These are phyloP conservation scores for Sherardia arvensis DNA, from an alignment of 257 asterid genomes.

Conservation along the genomic window DNA sequence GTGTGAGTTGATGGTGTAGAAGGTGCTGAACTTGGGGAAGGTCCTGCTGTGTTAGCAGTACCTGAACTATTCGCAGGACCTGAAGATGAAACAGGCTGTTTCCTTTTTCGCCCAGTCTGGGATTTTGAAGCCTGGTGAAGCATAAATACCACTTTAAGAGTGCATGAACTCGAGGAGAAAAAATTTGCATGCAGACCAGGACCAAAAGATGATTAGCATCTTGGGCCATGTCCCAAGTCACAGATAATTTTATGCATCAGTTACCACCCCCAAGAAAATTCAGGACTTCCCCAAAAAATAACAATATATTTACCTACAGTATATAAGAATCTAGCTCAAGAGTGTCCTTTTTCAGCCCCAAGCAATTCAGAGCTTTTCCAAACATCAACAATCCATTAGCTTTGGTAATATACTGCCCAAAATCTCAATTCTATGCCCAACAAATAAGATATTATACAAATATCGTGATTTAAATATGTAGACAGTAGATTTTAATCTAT, in stretches of 20 bases:
- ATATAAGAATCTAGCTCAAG: too few relatives aligned
- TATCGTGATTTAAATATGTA: neutral
- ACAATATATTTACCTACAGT: neutral
- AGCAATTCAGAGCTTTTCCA: neutral
- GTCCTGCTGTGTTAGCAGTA: constrained; percentile 96
- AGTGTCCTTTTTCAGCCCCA: neutral
- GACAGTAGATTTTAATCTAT: neutral
- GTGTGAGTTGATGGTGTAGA: constrained; percentile 98
- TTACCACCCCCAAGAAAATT: neutral
- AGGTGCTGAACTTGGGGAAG: constrained; percentile 99
- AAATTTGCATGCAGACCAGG: constrained; percentile 1
- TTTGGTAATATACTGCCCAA: neutral
- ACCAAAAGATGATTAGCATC: neutral
- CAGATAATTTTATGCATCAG: neutral
- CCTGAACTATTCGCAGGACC: constrained; percentile 99
- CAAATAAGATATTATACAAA: neutral
- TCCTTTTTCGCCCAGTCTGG: constrained; percentile 92
- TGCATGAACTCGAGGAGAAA: constrained; percentile 7
- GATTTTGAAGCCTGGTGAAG: constrained; percentile 75
- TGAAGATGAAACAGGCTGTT: constrained; percentile 83
- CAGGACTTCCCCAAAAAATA: neutral
- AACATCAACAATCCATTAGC: neutral
- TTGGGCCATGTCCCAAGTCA: neutral
- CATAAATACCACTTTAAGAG: constrained; percentile 32
- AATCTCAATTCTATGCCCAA: neutral